Base-by-base conservation (phyloP, 768 basidiomycete species). In the Mycena crocata region DNA sequence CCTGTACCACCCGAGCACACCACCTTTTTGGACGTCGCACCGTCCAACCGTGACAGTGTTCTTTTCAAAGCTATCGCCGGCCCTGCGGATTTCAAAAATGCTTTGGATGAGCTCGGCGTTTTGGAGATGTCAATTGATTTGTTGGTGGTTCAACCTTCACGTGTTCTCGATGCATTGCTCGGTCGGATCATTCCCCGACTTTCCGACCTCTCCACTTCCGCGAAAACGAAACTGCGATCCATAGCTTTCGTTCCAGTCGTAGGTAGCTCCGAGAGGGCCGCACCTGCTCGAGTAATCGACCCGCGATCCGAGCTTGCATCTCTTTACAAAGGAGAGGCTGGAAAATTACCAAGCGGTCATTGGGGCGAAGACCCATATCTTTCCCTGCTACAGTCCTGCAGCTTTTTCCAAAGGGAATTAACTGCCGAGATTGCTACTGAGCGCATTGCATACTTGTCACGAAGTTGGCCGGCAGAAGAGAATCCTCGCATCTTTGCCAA, bases 21-120 rank as follows among this genome's bases (percentile, higher is more conserved):
- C 9, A 67, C 69, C 8, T 73, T 70, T 50, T 68, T 72, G 45
- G 72, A 73, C 49, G 51, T 70, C 7, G 66, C 58, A 2, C 24
- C 45, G 13, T 26, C 7, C 54, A 66, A 62, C 34, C 35, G 56
- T 8, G 42, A n/a, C n/a, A n/a, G n/a, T n/a, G n/a, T n/a, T n/a
- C n/a, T 63, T 24, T 66, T 73, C 12, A 61, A 39, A 14, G 57
- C 56, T 2, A 21, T 67, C 17, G 23, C 71, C 30, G 40, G 67
- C 14, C 2, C 57, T 1, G 40, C 40, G 21, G 49, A 32, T 14
- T 23, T 35, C 31, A 55, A 59, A 34, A 39, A 15, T 6, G 59
- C 64, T 4, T 24, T 73, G 35, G 58, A 57, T 21, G 72, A 73
- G n/a, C 37, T 68, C 28, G 70, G 61, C 1, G 54, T 74, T 3